These are phyloP conservation scores for Apiotrichum akiyoshidainum DNA, from an alignment of 1,284 basidiomycete species.

Conservation along the genomic window DNA sequence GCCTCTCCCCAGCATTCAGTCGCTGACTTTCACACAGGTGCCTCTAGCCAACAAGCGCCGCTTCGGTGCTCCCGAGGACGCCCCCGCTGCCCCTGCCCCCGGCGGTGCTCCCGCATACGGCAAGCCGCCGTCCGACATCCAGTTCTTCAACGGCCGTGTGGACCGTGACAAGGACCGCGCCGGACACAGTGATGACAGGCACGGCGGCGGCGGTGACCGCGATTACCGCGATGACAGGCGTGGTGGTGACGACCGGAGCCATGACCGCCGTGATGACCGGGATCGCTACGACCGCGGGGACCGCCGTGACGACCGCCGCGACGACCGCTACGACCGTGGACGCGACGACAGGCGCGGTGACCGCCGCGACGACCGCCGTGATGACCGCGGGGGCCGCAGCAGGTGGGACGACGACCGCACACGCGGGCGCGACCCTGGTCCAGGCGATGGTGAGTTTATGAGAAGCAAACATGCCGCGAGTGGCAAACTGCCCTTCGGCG, in stretches of 20 bases:
- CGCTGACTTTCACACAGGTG: slow-evolving; percentile 34
- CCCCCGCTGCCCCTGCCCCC: slow-evolving; percentile 56
- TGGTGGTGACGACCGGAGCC: slow-evolving; percentile 20
- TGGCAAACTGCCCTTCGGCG: neutral
- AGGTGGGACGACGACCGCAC: slow-evolving; percentile 28
- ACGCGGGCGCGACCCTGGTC: slow-evolving; percentile 27
- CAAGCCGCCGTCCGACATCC: slow-evolving; percentile 39
- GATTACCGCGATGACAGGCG: slow-evolving; percentile 20
- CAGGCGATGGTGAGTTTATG: slow-evolving; percentile 31
- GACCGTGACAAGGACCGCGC: slow-evolving; percentile 30
- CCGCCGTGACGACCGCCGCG: slow-evolving; percentile 23
- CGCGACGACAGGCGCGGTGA: slow-evolving; percentile 19
- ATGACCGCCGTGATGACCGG: slow-evolving; percentile 28
- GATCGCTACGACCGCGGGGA: slow-evolving; percentile 8
- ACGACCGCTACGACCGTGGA: slow-evolving; percentile 23
- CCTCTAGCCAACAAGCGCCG: slow-evolving; percentile 70
- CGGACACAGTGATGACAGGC: slow-evolving; percentile 21
- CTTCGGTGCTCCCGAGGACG: slow-evolving; percentile 69
- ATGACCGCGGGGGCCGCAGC: slow-evolving; percentile 28
- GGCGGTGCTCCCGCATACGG: slow-evolving; percentile 41
- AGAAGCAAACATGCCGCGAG: neutral
- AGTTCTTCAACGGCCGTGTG: slow-evolving; percentile 46
- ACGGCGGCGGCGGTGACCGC: slow-evolving; percentile 20
- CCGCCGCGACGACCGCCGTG: slow-evolving; percentile 20
- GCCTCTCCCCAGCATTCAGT: no score